Evolutionary conservation across 345 rosid species (phyloP), one percentile per base, ranked within the genome.

Genomic region (Linum tenue): DNA sequence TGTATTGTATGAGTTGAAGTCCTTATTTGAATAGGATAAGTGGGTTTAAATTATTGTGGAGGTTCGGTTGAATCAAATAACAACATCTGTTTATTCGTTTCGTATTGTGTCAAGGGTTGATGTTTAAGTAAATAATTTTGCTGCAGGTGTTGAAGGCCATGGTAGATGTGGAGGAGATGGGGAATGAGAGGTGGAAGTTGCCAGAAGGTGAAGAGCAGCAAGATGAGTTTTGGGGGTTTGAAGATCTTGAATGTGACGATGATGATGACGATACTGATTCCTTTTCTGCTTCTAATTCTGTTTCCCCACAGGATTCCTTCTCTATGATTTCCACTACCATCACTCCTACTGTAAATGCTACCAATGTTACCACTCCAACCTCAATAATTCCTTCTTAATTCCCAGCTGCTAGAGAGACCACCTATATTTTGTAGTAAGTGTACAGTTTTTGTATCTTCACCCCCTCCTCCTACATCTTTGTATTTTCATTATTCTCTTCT

Each of bases 101-200:
- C 31, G 31, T 22, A 22, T 22, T 22, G 31, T 22, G 31, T 22
- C 31, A 22, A 22, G 31, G 31, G 31, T 22, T 22, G 31, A 22
- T 22, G 31, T 22, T 22, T 22, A 22, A 22, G 31, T 22, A 22
- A 22, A 22, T 22, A 22, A 22, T 22, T 22, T 22, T 22, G 31
- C 31, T 22, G 31, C 76, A 94, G 99, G 85, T 88, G 17, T 59
- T 94, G 72, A 86, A 85, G 56, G 84, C 83, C 36, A 82, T 94
- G 72, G 68, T 69, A 51, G 89, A 77, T 48, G 53, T 1, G 22
- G 96, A 73, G 56, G 79, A 90, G 37, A 65, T 74, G 39, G 88
- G 84, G 37, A 70, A 75, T 39, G 97, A 86, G 70, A 84, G 73
- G 70, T 94, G 99, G 99, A 83, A 78, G 73, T 85, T 87, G 92